Evolutionary conservation across 2,329 filamentous ascomycete species (phyloP), one percentile per base, ranked within the genome.

Genomic region (Lachnellula subtilissima): DNA sequence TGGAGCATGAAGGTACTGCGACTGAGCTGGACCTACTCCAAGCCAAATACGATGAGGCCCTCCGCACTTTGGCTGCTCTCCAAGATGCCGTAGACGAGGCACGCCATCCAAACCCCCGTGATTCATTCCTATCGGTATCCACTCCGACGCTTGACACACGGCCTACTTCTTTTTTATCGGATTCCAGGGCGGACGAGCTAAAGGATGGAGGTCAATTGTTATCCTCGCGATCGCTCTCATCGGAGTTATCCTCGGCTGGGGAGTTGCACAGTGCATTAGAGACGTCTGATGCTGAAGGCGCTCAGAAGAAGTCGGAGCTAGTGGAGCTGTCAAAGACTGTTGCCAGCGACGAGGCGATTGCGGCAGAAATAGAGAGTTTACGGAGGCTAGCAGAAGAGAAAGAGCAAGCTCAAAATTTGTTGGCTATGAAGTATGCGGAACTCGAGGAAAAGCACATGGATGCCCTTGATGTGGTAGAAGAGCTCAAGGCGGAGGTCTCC

Each of bases 221-320:
- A 73, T 92, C 89, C 68, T 92, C 91, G 76, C 91, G 87, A 72
- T 96, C 91, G 69, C 87, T 97, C 65, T 97, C 91, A 64, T 94
- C 91, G 75, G 94, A 97, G 76, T 82, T 96, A 71, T 96, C 90
- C 68, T 96, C 88, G 72, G 90, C 84, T 78, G 84, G 88, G 81
- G 88, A 88, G 68, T 89, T 88, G 69, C 83, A 84, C 65, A 78
- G 79, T 66, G 86, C 84, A 61, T 78, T 78, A 61, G 84, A 86
- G 64, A 79, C 80, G 50, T 85, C 83, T 63, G 82, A 86, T 69
- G 76, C 77, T 57, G 85, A 85, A 62, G 79, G 75, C 4, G 72
- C 74, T 22, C 76, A 74, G 5, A 74, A 19, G 70, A 67, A 63
- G 56, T 63, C 53, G 11, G 66, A 67, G 52, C 63, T 61, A 52